Conservation (phyloP, 2,329 filamentous ascomycete species). For the Lasiodiplodia theobromae region DNA sequence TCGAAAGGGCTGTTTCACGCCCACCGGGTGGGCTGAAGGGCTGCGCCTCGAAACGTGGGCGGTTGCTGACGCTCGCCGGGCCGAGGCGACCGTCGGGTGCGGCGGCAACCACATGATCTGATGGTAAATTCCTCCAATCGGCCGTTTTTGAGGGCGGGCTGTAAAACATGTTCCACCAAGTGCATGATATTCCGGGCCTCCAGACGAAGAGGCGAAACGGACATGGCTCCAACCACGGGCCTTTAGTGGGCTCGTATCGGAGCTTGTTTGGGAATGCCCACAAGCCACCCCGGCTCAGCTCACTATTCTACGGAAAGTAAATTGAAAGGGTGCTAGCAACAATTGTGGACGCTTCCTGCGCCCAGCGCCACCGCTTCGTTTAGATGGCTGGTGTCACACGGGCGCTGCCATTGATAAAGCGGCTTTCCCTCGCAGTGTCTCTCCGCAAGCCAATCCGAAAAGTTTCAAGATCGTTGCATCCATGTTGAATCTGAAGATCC, state of each 20-base stretch:
- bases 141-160: not conserved
- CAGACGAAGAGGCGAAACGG: constrained; percentile 16
- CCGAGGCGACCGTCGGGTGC: constrained; percentile 23
- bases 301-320: not conserved
- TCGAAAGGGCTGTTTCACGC: constrained; percentile 12
- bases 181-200: constrained; percentile 8
- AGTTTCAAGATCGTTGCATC: not conserved
- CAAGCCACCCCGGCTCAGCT: constrained; percentile 2
- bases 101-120: constrained; percentile 2
- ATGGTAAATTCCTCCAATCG: constrained; percentile 24
- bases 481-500: constrained; percentile 15
- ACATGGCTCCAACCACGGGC: constrained; percentile 12
- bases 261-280: not conserved
- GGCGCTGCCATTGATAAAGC: constrained; percentile 4
- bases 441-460: not conserved
- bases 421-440: not conserved
- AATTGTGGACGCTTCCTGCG: not conserved
- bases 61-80: not conserved
- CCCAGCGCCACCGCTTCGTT: constrained; percentile 8
- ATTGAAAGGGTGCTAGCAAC: not conserved
- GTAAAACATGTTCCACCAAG: constrained; percentile 28
- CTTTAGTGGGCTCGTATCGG: constrained; percentile 15
- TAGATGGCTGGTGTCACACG: constrained; percentile 3
- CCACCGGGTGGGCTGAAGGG: constrained; percentile 21
- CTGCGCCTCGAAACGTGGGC: not conserved